These are phyloP conservation scores for Begonia loranthoides DNA, from an alignment of 306 rosid species.

Conservation along the genomic window DNA sequence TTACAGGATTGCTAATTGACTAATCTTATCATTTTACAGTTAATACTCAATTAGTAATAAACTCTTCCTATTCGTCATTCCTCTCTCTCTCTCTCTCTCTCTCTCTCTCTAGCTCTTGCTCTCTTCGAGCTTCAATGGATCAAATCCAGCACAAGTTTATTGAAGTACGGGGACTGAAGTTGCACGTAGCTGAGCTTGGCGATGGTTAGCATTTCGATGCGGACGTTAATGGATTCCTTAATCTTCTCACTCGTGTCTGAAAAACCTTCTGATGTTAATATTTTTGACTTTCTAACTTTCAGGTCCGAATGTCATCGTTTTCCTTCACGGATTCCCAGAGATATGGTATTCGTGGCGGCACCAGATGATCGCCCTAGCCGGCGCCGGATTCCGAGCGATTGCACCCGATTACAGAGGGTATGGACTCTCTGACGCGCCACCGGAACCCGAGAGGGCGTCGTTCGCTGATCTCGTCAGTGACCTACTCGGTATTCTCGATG, in stretches of 20 bases:
- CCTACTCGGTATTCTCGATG: conserved; percentile 40
- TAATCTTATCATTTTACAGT: not conserved
- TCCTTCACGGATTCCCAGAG: conserved; percentile 76
- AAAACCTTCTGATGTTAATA: not conserved
- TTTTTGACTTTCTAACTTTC: conserved; percentile 1
- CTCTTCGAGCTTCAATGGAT: conserved; percentile 14
- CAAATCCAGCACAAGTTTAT: conserved; percentile 52
- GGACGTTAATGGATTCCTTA: too few species aligned
- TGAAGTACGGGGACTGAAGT: conserved; percentile 33
- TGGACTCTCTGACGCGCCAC: conserved; percentile 58
- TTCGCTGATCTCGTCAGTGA: conserved; percentile 25
- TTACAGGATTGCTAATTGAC: too few species aligned
- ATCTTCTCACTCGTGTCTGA: too few species aligned
- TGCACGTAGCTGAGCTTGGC: conserved; percentile 61
- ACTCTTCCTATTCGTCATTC: too few species aligned
- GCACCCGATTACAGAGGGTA: conserved; percentile 65
- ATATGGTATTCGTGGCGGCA: conserved; percentile 94
- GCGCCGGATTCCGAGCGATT: conserved; percentile 56
- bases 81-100: not conserved
- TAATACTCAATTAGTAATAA: too few species aligned
- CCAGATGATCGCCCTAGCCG: conserved; percentile 61
- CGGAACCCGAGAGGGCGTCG: conserved; percentile 27
- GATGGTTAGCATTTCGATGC: conserved; percentile 20
- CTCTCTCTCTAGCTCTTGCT: not conserved
- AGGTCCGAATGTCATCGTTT: conserved; percentile 52